Evolutionary conservation across 116 monocot species (phyloP).

Genomic region (Trichopus zeylanicus): DNA sequence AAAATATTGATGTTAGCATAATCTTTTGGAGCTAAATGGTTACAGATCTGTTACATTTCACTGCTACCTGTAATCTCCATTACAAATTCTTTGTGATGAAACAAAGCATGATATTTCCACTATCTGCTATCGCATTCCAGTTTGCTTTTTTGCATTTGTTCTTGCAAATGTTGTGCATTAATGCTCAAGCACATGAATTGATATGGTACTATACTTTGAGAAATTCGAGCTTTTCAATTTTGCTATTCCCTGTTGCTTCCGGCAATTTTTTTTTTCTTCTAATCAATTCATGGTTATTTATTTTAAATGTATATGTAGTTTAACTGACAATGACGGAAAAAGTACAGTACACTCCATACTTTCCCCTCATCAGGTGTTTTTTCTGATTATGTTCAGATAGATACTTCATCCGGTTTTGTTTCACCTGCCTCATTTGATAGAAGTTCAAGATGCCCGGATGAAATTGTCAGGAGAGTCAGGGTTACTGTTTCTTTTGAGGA

Average conservation of each 20-base stretch:
- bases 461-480: slow-evolving; percentile 82
- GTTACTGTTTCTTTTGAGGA: slow-evolving; percentile 61
- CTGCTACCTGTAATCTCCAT: too few relatives aligned
- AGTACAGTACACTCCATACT: neutral
- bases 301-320: neutral
- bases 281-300: neutral
- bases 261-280: neutral
- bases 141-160: neutral
- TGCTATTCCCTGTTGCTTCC: neutral
- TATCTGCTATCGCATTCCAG: too few relatives aligned
- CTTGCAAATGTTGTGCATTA: neutral
- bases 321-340: neutral
- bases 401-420: slow-evolving; percentile 57
- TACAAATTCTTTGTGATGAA: too few relatives aligned
- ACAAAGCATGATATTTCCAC: neutral
- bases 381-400: slow-evolving; percentile 33
- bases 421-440: slow-evolving; percentile 62
- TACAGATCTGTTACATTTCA: too few relatives aligned
- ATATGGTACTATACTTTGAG: neutral
- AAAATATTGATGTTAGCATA: neutral
- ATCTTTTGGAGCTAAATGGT: neutral
- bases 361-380: too few relatives aligned
- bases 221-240: neutral
- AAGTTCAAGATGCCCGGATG: slow-evolving; percentile 78
- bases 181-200: neutral